phyloP scores from a whole-genome alignment of 306 rosid species.

The Medicago lupulina region DNA sequence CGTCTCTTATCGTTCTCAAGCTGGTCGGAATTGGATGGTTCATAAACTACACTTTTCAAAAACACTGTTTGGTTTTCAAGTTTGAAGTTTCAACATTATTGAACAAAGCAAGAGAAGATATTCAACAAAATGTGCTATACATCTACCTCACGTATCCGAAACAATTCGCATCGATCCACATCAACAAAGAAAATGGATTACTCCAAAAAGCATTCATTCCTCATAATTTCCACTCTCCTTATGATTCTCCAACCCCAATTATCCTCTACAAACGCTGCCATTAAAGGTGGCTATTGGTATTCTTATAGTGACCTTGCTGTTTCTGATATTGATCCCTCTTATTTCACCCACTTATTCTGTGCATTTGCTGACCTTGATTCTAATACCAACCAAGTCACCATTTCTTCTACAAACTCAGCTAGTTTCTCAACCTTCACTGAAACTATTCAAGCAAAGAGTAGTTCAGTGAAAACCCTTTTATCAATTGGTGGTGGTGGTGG shows the following conservation, averaged over 20 bases:
- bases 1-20: no score
- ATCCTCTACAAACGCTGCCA: constrained; percentile 42
- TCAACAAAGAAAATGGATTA: constrained; percentile 7
- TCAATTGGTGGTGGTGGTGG: constrained; percentile 49
- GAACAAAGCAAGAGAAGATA: background rate
- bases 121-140: constrained; percentile 7
- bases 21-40: no score
- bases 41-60: no score
- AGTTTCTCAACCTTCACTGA: constrained; percentile 46
- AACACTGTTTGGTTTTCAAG: no score
- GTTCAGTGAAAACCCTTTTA: constrained; percentile 50
- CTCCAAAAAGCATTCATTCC: constrained; percentile 9
- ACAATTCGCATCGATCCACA: background rate
- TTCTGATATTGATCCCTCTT: constrained; percentile 48
- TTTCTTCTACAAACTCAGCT: constrained; percentile 36
- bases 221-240: constrained; percentile 16
- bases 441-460: constrained; percentile 43
- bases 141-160: background rate
- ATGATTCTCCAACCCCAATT: background rate
- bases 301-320: constrained; percentile 36
- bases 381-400: constrained; percentile 38
- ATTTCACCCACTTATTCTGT: constrained; percentile 52
- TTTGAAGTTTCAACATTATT: no score
- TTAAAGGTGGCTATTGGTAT: constrained; percentile 59
- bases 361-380: constrained; percentile 49